Base-by-base conservation (phyloP, 352 stramenopile genomes). In the Globisporangium paroecandrum region DNA sequence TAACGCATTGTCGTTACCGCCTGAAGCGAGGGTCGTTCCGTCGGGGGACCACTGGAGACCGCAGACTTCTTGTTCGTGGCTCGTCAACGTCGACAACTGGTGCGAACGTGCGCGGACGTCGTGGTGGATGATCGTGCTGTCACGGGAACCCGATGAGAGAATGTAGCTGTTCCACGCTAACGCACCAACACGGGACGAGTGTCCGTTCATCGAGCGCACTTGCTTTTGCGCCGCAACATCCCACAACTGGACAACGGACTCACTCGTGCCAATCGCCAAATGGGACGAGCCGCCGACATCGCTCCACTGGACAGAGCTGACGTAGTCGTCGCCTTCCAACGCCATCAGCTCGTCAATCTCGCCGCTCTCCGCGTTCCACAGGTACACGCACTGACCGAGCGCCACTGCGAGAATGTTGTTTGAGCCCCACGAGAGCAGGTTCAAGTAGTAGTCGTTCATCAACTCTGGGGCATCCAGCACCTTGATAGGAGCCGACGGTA, bases 361-460 rank as follows among this genome's bases (percentile, higher is more conserved):
- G 51, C 97, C 97, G 47, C 88, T 98, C 15, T 90, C 93, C 3
- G 97, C 93, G 78, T 99, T 98, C 96, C 97, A 99, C 4, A 99
- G 85, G 82, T 99, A 99, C 7, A 99, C 97, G 63, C 88, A 98
- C 71, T 98, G 93, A 12, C 88, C 88, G 38, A 99, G 83, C n/a
- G 97, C 97, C 6, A 99, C 96, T 2, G 97, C 97, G 27, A 99
- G 78, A 55, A 98, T 76, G 76, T 99, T 99, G 75, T 93, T 98
- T 54, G 87, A 76, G 61, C 96, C 95, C 98, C 98, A 99, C 49
- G 95, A 98, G 9, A 99, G 77, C 54, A 99, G 85, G 74, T 99
- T 99, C 27, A 99, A 82, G 76, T 99, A 99, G 85, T 99, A 99
- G 76, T 99, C 97, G 77, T 99, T 98, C 69, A 98, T 90, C 29